Conservation (phyloP, 192 early-diverging fungal genomes). For the Backusella tarrabulga region DNA sequence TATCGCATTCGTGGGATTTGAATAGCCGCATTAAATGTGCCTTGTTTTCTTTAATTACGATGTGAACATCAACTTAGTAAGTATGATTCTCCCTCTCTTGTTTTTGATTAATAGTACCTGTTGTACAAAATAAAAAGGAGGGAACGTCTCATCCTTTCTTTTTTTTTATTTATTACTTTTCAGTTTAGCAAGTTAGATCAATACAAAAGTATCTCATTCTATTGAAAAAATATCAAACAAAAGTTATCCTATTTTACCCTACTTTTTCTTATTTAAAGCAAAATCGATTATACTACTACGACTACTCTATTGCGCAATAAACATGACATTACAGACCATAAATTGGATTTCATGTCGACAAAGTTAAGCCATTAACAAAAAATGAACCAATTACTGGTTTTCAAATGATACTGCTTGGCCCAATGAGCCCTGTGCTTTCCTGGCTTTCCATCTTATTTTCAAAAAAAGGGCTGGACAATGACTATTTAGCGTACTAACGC, state of each 20-base stretch:
- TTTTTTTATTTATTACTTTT: no score
- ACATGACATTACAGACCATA: no score
- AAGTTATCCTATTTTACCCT: no score
- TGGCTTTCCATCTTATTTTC: background rate
- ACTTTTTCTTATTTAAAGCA: no score
- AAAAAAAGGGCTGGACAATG: background rate
- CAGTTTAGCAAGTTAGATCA: no score
- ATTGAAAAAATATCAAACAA: no score
- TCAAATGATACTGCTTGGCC: background rate
- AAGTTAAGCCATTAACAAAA: background rate
- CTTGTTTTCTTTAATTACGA: background rate
- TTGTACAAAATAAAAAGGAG: background rate
- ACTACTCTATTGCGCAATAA: no score
- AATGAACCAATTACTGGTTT: background rate
- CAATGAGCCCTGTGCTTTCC: background rate
- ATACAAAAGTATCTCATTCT: no score
- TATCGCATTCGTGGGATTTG: background rate
- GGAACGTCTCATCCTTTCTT: background rate
- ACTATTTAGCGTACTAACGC: background rate
- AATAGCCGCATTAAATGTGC: slow-evolving; percentile 1
- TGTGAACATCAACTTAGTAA: background rate
- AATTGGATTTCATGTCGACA: background rate
- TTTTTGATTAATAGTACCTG: background rate
- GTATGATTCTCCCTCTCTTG: background rate
- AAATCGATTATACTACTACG: no score